Conservation (phyloP, 495 filamentous ascomycete genomes). For the Penicillium turbatum region DNA sequence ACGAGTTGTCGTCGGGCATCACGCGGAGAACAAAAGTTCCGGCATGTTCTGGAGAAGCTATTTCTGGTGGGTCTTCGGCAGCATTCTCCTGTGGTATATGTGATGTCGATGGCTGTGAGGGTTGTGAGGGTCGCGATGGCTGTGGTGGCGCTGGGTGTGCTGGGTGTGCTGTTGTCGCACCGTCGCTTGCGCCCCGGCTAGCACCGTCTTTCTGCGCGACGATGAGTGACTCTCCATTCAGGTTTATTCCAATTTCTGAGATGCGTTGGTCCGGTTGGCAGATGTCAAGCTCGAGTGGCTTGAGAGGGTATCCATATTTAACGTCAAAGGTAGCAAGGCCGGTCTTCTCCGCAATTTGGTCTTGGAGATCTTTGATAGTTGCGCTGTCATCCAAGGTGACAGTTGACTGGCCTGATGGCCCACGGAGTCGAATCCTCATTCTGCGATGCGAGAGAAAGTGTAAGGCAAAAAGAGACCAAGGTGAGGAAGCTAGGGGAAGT, state of each 20-base stretch:
- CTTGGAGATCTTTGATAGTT: slow-evolving; percentile 58
- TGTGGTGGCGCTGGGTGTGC: slow-evolving; percentile 18
- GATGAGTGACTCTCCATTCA: slow-evolving; percentile 82
- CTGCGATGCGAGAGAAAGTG: neutral
- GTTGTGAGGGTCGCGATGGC: no score
- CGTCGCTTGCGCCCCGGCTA: slow-evolving; percentile 13
- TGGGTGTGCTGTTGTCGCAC: slow-evolving; percentile 14
- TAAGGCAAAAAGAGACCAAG: neutral
- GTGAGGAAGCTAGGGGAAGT: neutral
- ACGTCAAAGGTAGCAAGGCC: slow-evolving; percentile 56
- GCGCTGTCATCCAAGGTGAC: slow-evolving; percentile 62
- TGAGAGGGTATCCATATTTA: slow-evolving; percentile 81
- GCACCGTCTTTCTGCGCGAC: slow-evolving; percentile 48
- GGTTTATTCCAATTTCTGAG: slow-evolving; percentile 55
- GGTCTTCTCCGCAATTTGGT: slow-evolving; percentile 53
- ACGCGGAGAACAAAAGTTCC: slow-evolving; percentile 78
- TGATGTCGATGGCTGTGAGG: slow-evolving; percentile 17
- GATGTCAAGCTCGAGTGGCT: slow-evolving; percentile 57
- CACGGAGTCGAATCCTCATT: slow-evolving; percentile 62
- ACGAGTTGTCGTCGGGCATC: slow-evolving; percentile 97
- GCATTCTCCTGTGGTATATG: slow-evolving; percentile 14
- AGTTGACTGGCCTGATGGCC: slow-evolving; percentile 57
- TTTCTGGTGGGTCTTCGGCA: slow-evolving; percentile 61
- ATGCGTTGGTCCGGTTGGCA: slow-evolving; percentile 45
- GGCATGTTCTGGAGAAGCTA: slow-evolving; percentile 56